Percentiles rank a stretch among this genome's conserved stretches.
Evolutionary conservation across 2,329 filamentous ascomycete genomes (phyloP).

Genomic region (Dactylonectria estremocensis): DNA sequence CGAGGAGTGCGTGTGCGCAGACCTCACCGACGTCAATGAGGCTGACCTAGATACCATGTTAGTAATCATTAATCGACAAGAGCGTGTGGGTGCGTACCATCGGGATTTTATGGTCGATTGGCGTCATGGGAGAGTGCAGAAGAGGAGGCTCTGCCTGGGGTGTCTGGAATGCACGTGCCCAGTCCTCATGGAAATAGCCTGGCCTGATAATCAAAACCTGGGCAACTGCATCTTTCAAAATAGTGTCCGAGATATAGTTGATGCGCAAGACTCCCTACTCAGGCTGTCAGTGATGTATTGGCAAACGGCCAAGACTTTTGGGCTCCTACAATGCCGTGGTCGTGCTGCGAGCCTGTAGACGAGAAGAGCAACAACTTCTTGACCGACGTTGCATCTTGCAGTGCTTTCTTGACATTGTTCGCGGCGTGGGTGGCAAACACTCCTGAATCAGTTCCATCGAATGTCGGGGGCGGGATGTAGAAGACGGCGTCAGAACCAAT

Average conservation of each 20-base stretch:
- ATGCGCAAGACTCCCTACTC: conserved; percentile 46
- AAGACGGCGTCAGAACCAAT: conserved; percentile 50
- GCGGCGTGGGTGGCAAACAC: conserved; percentile 46
- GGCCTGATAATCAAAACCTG: conserved; percentile 42
- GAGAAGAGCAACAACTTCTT: conserved; percentile 49
- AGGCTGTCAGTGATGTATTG: neutral
- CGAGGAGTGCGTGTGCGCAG: conserved; percentile 46
- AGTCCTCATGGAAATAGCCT: conserved; percentile 44
- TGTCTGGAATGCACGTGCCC: conserved; percentile 38
- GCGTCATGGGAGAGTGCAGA: conserved; percentile 49
- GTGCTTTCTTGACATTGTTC: conserved; percentile 42
- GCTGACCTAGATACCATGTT: conserved; percentile 44
- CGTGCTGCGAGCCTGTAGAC: conserved; percentile 49
- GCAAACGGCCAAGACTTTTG: neutral
- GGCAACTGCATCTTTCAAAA: conserved; percentile 39
- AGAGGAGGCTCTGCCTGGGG: conserved; percentile 40
- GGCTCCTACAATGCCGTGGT: conserved; percentile 49
- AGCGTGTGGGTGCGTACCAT: conserved; percentile 45
- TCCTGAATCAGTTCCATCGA: conserved; percentile 43
- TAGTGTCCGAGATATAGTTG: conserved; percentile 42
- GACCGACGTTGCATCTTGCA: conserved; percentile 33
- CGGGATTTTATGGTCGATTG: conserved; percentile 50
- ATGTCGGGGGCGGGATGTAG: conserved; percentile 53
- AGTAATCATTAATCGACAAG: neutral
- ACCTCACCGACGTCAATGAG: conserved; percentile 48